Evolutionary conservation across 805 yeast species (phyloP).

Genomic region (Yamadazyma sp.): DNA sequence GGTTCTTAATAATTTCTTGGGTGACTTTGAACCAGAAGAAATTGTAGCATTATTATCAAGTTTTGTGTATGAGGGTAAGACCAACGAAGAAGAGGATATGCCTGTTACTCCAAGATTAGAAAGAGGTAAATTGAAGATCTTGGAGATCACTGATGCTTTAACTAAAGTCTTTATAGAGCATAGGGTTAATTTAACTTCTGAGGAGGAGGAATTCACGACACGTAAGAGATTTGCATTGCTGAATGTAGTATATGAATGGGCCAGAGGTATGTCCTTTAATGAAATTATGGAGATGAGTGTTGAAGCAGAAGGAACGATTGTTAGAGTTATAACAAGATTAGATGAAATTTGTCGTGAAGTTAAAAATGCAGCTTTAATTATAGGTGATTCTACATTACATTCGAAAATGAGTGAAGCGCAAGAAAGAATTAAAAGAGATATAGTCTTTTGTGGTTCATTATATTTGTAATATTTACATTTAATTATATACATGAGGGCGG

Average conservation of each 20-base stretch:
- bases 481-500: neutral
- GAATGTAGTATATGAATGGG: constrained; percentile 98
- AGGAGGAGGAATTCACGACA: constrained; percentile 81
- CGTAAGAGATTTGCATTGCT: constrained; percentile 84
- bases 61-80: constrained; percentile 87
- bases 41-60: constrained; percentile 92
- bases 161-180: constrained; percentile 59
- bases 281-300: constrained; percentile 86
- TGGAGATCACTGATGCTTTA: constrained; percentile 64
- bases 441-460: constrained; percentile 93
- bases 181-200: constrained; percentile 74
- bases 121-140: constrained; percentile 60
- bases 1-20: constrained; percentile 85
- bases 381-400: constrained; percentile 90
- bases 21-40: constrained; percentile 92
- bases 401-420: constrained; percentile 89
- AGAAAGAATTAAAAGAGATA: constrained; percentile 92
- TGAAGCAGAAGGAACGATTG: constrained; percentile 95
- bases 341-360: constrained; percentile 96
- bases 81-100: constrained; percentile 60
- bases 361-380: constrained; percentile 86
- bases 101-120: constrained; percentile 77
- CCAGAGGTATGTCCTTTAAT: constrained; percentile 84
- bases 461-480: constrained; percentile 51
- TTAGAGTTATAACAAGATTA: constrained; percentile 87